Conservation (phyloP, 371 early-diverging fungal species). For the Lichtheimia corymbifera region DNA sequence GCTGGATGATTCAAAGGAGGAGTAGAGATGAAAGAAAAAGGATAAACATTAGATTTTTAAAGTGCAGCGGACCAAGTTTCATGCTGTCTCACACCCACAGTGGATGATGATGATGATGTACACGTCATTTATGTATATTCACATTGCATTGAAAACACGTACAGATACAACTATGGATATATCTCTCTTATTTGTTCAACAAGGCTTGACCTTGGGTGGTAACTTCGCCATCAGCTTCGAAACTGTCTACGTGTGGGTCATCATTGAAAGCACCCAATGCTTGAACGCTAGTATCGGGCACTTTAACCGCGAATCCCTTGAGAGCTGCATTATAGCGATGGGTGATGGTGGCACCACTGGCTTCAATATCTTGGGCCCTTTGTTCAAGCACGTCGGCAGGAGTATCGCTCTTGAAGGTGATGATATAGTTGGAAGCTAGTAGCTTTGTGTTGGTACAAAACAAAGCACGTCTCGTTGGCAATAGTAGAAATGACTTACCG, state of each 20-base stretch:
- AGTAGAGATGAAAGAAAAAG: too few species aligned
- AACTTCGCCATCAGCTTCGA: constrained; percentile 62
- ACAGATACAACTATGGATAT: neutral
- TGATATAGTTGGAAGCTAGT: constrained; percentile 39
- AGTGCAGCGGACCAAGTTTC: too few species aligned
- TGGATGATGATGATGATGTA: too few species aligned
- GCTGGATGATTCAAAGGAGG: too few species aligned
- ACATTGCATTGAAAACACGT: too few species aligned
- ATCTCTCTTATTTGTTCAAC: constrained; percentile 1
- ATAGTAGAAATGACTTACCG: too few species aligned
- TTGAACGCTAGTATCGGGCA: constrained; percentile 40
- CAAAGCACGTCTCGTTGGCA: too few species aligned
- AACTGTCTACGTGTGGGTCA: constrained; percentile 26
- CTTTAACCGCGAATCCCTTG: constrained; percentile 49
- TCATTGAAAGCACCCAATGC: constrained; percentile 30
- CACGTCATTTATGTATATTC: too few species aligned
- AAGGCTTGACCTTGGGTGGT: constrained; percentile 40
- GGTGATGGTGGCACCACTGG: constrained; percentile 37
- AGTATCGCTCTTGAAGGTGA: constrained; percentile 48
- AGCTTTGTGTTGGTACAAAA: neutral
- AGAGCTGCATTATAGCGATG: constrained; percentile 42
- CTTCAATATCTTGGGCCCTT: constrained; percentile 34
- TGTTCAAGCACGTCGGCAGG: constrained; percentile 43
- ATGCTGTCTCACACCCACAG: too few species aligned
- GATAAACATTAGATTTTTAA: too few species aligned